These are phyloP conservation scores for Nothophytophthora sp. DNA, from an alignment of 352 stramenopile species.

Conservation along the genomic window DNA sequence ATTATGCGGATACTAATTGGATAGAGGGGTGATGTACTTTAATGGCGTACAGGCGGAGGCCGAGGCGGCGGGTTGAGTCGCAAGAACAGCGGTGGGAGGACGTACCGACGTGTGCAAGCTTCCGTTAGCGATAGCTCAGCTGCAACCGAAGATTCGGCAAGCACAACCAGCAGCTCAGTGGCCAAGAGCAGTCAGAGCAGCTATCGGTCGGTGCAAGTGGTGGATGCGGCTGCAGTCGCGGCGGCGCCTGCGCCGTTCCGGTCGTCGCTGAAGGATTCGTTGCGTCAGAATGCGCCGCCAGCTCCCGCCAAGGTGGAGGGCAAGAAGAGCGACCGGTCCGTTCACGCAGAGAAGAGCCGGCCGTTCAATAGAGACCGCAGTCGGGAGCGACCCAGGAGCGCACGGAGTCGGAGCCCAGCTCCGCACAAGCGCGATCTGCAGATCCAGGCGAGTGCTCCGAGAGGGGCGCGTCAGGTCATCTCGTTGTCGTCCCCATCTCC, in stretches of 20 bases:
- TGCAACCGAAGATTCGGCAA: not conserved
- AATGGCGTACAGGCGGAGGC: slow-evolving; percentile 31
- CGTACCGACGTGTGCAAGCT: slow-evolving; percentile 50
- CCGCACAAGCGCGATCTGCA: slow-evolving; percentile 23
- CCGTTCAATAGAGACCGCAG: not conserved
- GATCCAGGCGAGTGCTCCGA: slow-evolving; percentile 21
- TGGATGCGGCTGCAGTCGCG: slow-evolving; percentile 10
- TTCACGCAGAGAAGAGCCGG: slow-evolving; percentile 14
- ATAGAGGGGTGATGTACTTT: no score
- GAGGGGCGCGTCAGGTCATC: slow-evolving; percentile 23
- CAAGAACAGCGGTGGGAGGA: slow-evolving; percentile 22
- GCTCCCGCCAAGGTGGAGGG: slow-evolving; percentile 14
- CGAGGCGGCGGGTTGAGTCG: slow-evolving; percentile 23
- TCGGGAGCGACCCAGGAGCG: slow-evolving; percentile 10
- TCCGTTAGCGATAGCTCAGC: slow-evolving; percentile 3
- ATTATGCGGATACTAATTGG: no score
- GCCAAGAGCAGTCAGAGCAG: not conserved
- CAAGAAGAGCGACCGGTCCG: slow-evolving; percentile 11
- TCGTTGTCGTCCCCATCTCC: slow-evolving; percentile 37
- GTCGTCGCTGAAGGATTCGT: slow-evolving; percentile 53
- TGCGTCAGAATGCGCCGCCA: slow-evolving; percentile 13
- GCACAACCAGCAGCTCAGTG: not conserved
- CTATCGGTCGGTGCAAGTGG: slow-evolving; percentile 22
- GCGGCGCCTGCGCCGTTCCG: slow-evolving; percentile 26
- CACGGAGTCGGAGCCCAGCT: not conserved